A percentile compares a stretch with the other conserved stretches of the same genome.
These are phyloP conservation scores for Ganoderma lingzhi DNA, from an alignment of 1,284 basidiomycete genomes.

Conservation along the genomic window DNA sequence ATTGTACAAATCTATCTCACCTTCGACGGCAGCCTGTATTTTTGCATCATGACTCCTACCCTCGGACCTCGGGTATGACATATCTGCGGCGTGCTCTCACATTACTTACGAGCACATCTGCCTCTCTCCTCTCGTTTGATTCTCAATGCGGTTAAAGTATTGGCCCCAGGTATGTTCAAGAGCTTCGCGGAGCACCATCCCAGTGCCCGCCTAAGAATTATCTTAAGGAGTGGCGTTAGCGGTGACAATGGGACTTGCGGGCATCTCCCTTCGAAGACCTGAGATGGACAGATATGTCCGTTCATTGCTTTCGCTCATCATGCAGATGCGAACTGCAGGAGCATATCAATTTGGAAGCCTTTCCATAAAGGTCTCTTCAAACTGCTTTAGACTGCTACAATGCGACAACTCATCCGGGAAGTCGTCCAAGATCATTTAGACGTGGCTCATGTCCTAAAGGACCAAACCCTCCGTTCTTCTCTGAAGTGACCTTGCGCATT, in stretches of 20 bases:
- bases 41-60: neutral
- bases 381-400: neutral
- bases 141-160: neutral
- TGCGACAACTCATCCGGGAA: neutral
- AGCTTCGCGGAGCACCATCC: too few relatives aligned
- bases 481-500: too few relatives aligned
- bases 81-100: neutral
- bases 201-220: too few relatives aligned
- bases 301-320: neutral
- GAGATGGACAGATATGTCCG: neutral
- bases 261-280: neutral
- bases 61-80: too few relatives aligned
- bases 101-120: neutral
- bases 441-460: too few relatives aligned
- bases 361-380: neutral
- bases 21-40: neutral
- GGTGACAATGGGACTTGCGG: neutral
- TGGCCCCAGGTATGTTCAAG: too few relatives aligned
- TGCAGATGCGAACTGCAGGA: neutral
- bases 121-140: neutral
- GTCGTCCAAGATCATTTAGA: neutral
- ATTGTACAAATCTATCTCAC: neutral
- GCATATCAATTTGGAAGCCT: neutral
- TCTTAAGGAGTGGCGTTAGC: neutral
- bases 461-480: too few relatives aligned